phyloP scores from a whole-genome alignment of 2,329 filamentous ascomycete species.

The Colletotrichum salicis region DNA sequence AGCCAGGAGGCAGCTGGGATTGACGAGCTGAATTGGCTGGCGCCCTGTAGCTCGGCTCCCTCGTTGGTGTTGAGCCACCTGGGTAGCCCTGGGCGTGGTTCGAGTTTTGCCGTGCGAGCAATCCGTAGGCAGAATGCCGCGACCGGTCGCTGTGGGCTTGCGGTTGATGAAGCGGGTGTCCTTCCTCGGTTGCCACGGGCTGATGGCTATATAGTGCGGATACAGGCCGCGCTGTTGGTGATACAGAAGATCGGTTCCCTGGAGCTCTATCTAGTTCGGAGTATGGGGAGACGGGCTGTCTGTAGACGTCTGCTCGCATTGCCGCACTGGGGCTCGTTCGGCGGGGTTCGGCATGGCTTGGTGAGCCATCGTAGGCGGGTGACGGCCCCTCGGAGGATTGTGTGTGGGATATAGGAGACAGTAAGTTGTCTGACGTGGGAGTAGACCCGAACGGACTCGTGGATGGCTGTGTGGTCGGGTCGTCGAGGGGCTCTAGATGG shows the following conservation, averaged over 20 bases:
- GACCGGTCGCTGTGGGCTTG: conserved; percentile 68
- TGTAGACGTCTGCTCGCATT: conserved; percentile 28
- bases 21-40: conserved; percentile 72
- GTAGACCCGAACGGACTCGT: conserved; percentile 5
- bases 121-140: conserved; percentile 65
- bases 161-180: conserved; percentile 54
- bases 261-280: conserved; percentile 21
- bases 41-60: conserved; percentile 77
- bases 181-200: conserved; percentile 30
- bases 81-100: conserved; percentile 69
- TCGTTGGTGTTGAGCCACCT: conserved; percentile 66
- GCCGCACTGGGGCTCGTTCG: conserved; percentile 27
- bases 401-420: conserved; percentile 7
- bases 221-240: conserved; percentile 19
- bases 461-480: conserved; percentile 5
- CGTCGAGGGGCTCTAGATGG: conserved; percentile 17
- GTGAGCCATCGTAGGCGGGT: conserved; percentile 41
- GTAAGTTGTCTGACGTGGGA: conserved; percentile 17
- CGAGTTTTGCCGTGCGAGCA: conserved; percentile 70
- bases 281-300: conserved; percentile 21
- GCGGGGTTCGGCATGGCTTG: conserved; percentile 38
- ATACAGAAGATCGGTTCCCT: conserved; percentile 8
- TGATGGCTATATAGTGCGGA: conserved; percentile 40
- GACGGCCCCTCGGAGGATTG: conserved; percentile 1
- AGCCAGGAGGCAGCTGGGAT: conserved; percentile 59